Conservation (phyloP, 2,329 filamentous ascomycete genomes). For the Fusarium palustre region DNA sequence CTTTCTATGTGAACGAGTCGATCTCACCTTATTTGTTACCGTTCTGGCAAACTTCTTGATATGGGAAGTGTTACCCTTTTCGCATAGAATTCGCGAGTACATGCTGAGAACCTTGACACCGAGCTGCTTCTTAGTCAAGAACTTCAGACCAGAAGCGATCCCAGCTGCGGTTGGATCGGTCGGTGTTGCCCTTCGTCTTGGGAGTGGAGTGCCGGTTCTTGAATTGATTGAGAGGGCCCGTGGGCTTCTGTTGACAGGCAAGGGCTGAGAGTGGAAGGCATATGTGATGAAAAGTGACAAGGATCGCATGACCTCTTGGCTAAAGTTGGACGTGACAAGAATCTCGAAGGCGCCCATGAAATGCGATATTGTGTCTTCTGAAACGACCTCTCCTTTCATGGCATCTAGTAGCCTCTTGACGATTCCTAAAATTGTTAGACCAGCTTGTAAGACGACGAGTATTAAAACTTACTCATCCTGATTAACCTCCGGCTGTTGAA, state of each 20-base stretch:
- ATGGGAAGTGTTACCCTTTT: slow-evolving; percentile 73
- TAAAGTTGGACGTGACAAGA: slow-evolving; percentile 83
- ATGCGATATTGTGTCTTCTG: slow-evolving; percentile 75
- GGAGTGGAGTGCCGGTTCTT: slow-evolving; percentile 56
- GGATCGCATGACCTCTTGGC: slow-evolving; percentile 85
- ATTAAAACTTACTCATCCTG: slow-evolving; percentile 80
- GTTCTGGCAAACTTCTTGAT: slow-evolving; percentile 92
- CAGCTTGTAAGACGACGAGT: background rate
- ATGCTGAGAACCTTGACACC: slow-evolving; percentile 81
- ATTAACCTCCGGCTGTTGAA: slow-evolving; percentile 91
- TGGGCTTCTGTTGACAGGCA: slow-evolving; percentile 64
- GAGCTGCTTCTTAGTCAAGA: slow-evolving; percentile 74
- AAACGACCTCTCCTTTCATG: slow-evolving; percentile 85
- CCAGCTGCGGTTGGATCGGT: slow-evolving; percentile 50
- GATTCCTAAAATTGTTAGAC: slow-evolving; percentile 69
- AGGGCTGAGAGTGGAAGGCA: slow-evolving; percentile 74
- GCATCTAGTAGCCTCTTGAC: slow-evolving; percentile 91
- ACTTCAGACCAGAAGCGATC: slow-evolving; percentile 51
- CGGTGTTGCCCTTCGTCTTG: slow-evolving; percentile 52
- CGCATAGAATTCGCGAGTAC: slow-evolving; percentile 82
- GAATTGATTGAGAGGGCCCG: slow-evolving; percentile 56
- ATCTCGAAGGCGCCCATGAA: slow-evolving; percentile 84
- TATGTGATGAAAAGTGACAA: slow-evolving; percentile 94
- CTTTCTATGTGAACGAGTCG: accelerated
- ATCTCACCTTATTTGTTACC: slow-evolving; percentile 87